These are phyloP conservation scores for Citrus mangshanensis DNA, from an alignment of 345 rosid genomes.

Conservation along the genomic window DNA sequence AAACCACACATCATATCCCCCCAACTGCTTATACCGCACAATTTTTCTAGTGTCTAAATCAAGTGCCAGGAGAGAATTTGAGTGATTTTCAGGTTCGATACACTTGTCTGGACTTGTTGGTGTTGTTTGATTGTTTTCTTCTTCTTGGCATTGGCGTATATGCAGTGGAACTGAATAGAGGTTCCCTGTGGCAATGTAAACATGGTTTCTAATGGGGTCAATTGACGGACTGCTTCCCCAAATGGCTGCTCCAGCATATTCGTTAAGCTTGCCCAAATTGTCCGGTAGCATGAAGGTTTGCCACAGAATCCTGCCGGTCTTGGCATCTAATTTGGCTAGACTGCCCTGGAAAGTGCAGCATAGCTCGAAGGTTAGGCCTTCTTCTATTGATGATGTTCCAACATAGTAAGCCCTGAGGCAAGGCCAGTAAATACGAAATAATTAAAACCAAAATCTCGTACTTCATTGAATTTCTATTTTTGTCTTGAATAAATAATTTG, in stretches of 20 bases:
- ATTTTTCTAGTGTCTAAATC: conserved; percentile 22
- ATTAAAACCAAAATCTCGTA: too few species aligned
- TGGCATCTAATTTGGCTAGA: conserved; percentile 16
- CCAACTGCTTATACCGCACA: conserved; percentile 22
- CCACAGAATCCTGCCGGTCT: conserved; percentile 22
- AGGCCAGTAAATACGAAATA: too few species aligned
- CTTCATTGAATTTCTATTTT: too few species aligned
- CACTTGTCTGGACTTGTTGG: conserved; percentile 20
- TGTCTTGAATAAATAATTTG: too few species aligned
- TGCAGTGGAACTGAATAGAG: conserved; percentile 27
- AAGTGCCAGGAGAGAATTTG: conserved; percentile 24
- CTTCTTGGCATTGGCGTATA: conserved; percentile 25
- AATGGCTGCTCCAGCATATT: conserved; percentile 28
- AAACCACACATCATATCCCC: conserved; percentile 38
- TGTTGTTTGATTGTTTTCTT: conserved; percentile 20
- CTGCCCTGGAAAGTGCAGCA: conserved; percentile 35
- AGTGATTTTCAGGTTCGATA: conserved; percentile 27
- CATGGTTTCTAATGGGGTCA: conserved; percentile 23
- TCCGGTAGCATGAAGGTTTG: conserved; percentile 28
- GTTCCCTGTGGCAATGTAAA: conserved; percentile 35
- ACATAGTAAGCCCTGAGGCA: conserved; percentile 21
- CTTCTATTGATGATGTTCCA: conserved; percentile 29
- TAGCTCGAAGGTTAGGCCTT: conserved; percentile 8
- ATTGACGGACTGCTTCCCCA: conserved; percentile 40
- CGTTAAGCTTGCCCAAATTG: conserved; percentile 9